Evolutionary conservation across 2,329 filamentous ascomycete genomes (phyloP), one percentile per base, ranked within the genome.

Genomic region (Simplicillium sp.): DNA sequence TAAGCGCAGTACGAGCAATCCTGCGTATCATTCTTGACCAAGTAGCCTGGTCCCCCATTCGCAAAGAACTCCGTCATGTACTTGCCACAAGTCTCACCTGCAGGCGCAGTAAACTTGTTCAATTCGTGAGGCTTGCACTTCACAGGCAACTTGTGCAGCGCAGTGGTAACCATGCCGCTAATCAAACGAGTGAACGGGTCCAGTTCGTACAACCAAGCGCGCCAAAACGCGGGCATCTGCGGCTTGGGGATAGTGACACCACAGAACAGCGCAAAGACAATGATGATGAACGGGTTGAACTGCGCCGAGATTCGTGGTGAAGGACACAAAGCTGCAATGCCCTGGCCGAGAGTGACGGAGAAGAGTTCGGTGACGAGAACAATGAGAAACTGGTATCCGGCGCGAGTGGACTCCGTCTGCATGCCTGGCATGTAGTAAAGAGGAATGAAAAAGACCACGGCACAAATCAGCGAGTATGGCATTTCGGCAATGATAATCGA

Each of bases 301-400:
- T 90, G 78, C 12, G 82, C 79, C 0, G 84, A 80, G 51, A 94
- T 85, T 61, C 87, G 87, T 2, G 84, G 78, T 17, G 76, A 80
- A 0, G 88, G 86, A 0, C 87, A 92, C 42, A 90, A 63, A 0
- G 88, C 80, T 0, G 85, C 81, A 4, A 94, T 71, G 42, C 76
- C 77, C 56, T 90, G 88, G 3, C 75, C 87, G 2, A 94, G 67
- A 0, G 85, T 87, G 32, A 94, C 82, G 8, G 84, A 80, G 64
- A 95, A 94, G 37, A 94, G 59, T 57, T 94, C 87, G 0, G 85
- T 90, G 51, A 90, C 73, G 40, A 94, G 70, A 4, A 94, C 64
- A 65, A 94, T 87, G 56, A 94, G 68, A 71, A 94, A 94, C 57
- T 90, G 85, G 61, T 89, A 92, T 0, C 87, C 88, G 0, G 87